A percentile compares a stretch with the other conserved stretches of the same genome.
phyloP scores from a whole-genome alignment of 176 grass and related monocot species.

The Phoenix roebelenii region DNA sequence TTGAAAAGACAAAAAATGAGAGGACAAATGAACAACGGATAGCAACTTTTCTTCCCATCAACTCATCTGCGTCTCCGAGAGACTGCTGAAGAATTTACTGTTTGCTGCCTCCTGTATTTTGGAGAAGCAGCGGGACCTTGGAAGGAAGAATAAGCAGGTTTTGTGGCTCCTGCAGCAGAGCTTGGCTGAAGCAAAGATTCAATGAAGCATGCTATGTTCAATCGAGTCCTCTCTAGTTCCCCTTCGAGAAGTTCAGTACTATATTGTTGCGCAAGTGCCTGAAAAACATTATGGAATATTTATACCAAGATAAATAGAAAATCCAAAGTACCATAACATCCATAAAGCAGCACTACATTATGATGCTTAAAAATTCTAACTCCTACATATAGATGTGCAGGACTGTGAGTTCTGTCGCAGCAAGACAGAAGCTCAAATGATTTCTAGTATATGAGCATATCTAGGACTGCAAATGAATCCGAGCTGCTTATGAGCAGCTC shows the following conservation, averaged over 20 bases:
- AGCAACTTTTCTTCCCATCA: constrained; percentile 1
- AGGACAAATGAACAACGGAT: neutral
- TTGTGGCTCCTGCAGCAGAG: constrained; percentile 7
- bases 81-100: constrained; percentile 44
- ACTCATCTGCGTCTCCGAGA: constrained; percentile 60
- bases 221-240: constrained; percentile 74
- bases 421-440: too few relatives aligned
- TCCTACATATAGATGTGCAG: too few relatives aligned
- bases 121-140: constrained; percentile 34
- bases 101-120: constrained; percentile 71
- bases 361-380: too few relatives aligned
- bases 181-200: constrained; percentile 46
- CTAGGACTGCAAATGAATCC: too few relatives aligned
- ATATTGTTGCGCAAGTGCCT: constrained; percentile 77
- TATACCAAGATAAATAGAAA: too few relatives aligned
- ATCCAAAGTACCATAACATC: too few relatives aligned
- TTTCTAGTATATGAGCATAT: too few relatives aligned
- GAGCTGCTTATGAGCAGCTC: too few relatives aligned
- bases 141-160: constrained; percentile 6
- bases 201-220: constrained; percentile 95
- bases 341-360: too few relatives aligned
- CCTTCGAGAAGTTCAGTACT: constrained; percentile 66
- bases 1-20: too few relatives aligned
- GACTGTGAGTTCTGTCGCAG: too few relatives aligned
- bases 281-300: neutral